These are phyloP conservation scores for Pythium utonaiense DNA, from an alignment of 352 stramenopile genomes.

Conservation along the genomic window DNA sequence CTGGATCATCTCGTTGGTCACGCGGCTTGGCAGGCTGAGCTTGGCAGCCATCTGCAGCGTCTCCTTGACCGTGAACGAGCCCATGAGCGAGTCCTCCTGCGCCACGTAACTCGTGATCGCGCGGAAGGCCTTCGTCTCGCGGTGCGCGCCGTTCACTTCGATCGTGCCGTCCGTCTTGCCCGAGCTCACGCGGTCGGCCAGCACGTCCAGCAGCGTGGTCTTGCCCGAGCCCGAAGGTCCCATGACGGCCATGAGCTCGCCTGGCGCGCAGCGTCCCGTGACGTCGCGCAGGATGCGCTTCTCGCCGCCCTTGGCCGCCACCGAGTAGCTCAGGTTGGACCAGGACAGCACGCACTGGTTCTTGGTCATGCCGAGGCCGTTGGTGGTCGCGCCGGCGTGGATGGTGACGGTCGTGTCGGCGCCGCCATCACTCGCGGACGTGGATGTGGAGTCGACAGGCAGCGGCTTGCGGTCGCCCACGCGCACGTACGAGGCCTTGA, in stretches of 20 bases:
- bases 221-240: constrained; percentile 35
- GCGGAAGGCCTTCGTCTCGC: constrained; percentile 38
- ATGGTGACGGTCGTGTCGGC: neutral
- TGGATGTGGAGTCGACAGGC: neutral
- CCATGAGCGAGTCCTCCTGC: constrained; percentile 58
- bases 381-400: neutral
- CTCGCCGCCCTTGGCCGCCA: constrained; percentile 2
- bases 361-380: constrained; percentile 16
- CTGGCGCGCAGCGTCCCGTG: constrained; percentile 29
- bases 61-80: constrained; percentile 65
- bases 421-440: neutral
- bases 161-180: constrained; percentile 43
- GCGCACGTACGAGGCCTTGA: constrained; percentile 16
- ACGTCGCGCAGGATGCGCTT: constrained; percentile 30
- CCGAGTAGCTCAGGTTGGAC: constrained; percentile 21
- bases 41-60: constrained; percentile 58
- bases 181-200: constrained; percentile 41
- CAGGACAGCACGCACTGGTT: constrained; percentile 20
- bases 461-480: constrained; percentile 8
- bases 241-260: constrained; percentile 38
- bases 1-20: constrained; percentile 34
- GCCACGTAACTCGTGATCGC: constrained; percentile 63
- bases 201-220: constrained; percentile 55
- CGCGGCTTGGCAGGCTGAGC: constrained; percentile 43
- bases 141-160: constrained; percentile 45